These are phyloP conservation scores for Collybiopsis confluens DNA, from an alignment of 768 basidiomycete species.

Conservation along the genomic window DNA sequence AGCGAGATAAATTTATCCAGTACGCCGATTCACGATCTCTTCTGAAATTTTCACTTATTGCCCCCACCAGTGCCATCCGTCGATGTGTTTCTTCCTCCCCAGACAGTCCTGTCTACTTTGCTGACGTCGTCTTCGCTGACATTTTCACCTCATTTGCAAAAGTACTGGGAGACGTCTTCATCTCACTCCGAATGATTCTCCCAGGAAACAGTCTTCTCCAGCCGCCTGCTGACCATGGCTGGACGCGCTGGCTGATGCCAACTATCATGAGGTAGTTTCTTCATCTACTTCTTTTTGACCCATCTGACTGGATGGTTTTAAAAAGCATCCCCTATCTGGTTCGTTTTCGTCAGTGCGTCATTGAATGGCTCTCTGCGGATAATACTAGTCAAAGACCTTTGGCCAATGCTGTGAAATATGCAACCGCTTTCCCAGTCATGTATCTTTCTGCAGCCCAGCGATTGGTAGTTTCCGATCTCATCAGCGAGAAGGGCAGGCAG, in stretches of 20 bases:
- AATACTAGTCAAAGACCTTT: constrained; percentile 72
- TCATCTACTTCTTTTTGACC: background rate
- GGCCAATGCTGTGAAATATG: constrained; percentile 93
- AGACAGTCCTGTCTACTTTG: constrained; percentile 70
- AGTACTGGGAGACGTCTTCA: constrained; percentile 91
- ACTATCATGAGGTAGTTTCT: constrained; percentile 76
- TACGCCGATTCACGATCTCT: no score
- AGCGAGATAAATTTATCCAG: constrained; percentile 77
- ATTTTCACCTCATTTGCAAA: constrained; percentile 96
- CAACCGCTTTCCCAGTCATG: constrained; percentile 94
- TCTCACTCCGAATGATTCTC: constrained; percentile 83
- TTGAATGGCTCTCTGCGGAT: constrained; percentile 66
- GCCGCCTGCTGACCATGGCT: constrained; percentile 58
- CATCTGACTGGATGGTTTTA: constrained; percentile 6
- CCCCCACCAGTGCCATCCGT: constrained; percentile 51
- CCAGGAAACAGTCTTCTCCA: constrained; percentile 72
- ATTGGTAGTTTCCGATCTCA: constrained; percentile 57
- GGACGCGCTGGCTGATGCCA: constrained; percentile 74
- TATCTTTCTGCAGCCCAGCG: constrained; percentile 89
- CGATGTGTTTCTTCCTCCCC: constrained; percentile 71
- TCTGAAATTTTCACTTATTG: background rate
- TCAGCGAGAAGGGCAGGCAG: constrained; percentile 42
- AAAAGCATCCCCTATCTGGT: constrained; percentile 82
- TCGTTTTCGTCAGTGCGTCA: constrained; percentile 90
- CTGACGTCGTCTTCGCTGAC: constrained; percentile 92